phyloP scores from a whole-genome alignment of 2,329 filamentous ascomycete species.

The Pseudogymnoascus sp. region DNA sequence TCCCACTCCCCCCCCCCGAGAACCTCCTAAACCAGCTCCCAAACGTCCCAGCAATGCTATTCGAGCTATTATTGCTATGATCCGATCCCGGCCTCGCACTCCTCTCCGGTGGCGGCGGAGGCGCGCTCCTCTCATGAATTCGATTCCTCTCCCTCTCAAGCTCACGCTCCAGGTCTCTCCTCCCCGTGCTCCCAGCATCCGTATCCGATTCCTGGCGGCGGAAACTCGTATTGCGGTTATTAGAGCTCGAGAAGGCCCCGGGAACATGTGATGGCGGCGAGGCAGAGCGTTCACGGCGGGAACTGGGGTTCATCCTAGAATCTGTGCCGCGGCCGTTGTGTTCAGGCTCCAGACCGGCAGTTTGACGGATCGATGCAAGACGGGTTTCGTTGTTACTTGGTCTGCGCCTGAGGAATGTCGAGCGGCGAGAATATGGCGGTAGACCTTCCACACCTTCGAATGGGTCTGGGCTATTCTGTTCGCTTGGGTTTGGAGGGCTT shows the following conservation, averaged over 20 bases:
- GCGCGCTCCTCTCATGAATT: neutral
- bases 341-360: neutral
- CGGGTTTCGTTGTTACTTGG: conserved; percentile 1
- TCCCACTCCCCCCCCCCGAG: neutral
- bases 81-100: neutral
- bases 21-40: conserved; percentile 7
- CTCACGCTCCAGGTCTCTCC: neutral
- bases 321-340: neutral
- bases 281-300: neutral
- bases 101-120: neutral
- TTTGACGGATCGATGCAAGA: neutral
- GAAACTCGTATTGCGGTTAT: neutral
- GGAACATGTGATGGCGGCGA: neutral
- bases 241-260: neutral
- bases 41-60: neutral
- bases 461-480: neutral
- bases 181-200: neutral
- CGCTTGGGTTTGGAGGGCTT: neutral
- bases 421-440: neutral
- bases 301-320: neutral
- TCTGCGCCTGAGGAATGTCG: neutral
- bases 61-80: neutral
- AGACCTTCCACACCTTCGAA: neutral
- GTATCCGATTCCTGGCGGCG: neutral
- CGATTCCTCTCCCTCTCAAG: neutral